Evolutionary conservation across 2,329 filamentous ascomycete species (phyloP), one percentile per base, ranked within the genome.

Genomic region (Rhynchosporium graminicola): DNA sequence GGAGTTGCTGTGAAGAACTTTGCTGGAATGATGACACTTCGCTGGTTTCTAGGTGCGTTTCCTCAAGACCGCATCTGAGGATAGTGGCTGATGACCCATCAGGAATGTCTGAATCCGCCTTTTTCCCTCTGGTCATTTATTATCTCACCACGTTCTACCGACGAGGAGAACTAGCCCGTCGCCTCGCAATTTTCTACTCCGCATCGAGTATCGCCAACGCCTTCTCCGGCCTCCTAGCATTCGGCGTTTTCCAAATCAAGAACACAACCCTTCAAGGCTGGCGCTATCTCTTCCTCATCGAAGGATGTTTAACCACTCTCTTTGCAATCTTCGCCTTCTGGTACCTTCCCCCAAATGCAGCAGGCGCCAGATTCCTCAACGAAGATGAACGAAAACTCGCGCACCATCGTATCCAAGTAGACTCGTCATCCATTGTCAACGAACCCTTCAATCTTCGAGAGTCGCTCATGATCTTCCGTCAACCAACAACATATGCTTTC

Each of bases 151-250:
- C 81, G 2, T 91, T 91, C 74, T 92, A 92, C 73, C 83, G 87
- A 15, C 82, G 89, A 59, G 85, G 84, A 38, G 89, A 92, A 72
- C 81, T 92, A 3, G 88, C 88, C 5, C 80, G 88, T 8, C 83
- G 89, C 3, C 78, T 91, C 1, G 88, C 88, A 42, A 77, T 91
- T 63, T 92, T 92, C 77, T 93, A 92, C 69, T 90, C 89, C 0
- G 89, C 89, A 0, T 87, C 83, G 29, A 90, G 88, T 70, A 89
- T 93, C 63, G 89, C 90, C 28, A 86, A 84, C 62, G 87, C 86
- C 2, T 89, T 88, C 68, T 82, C 81, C 0, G 72, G 74, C 29
- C 68, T 74, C 8, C 61, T 74, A 8, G 70, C 71, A 3, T 68
- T 68, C 42, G 74, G 68, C 2, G 71, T 73, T 6, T 89, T 88